Evolutionary conservation across 148 eudicot species (phyloP).

Genomic region (Persicaria maculosa): DNA sequence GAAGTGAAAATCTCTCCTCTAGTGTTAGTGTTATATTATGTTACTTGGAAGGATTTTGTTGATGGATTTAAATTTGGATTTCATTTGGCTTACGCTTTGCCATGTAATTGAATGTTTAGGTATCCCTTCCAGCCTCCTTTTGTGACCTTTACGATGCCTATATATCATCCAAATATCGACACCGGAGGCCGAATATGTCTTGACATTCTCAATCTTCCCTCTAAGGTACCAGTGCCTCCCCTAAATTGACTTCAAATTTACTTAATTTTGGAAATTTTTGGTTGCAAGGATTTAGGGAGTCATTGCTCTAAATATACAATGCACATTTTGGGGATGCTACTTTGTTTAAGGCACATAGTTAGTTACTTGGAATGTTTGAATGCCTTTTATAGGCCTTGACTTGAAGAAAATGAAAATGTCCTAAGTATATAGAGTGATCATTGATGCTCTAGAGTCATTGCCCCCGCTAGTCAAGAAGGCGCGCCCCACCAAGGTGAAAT

Average conservation of each 20-base stretch:
- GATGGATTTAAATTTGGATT: neutral
- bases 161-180: conserved; percentile 57
- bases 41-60: neutral
- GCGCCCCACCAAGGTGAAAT: too few relatives aligned
- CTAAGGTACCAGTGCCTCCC: conserved; percentile 31
- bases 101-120: conserved; percentile 18
- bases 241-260: too few relatives aligned
- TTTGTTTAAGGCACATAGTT: neutral
- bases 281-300: neutral
- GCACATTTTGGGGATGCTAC: neutral
- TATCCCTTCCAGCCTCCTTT: conserved; percentile 67
- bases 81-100: neutral
- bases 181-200: conserved; percentile 58
- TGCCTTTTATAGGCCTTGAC: too few relatives aligned
- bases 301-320: neutral
- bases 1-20: too few relatives aligned
- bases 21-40: neutral
- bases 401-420: too few relatives aligned
- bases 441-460: too few relatives aligned
- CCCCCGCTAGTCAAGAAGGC: too few relatives aligned
- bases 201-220: conserved; percentile 58
- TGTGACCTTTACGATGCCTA: conserved; percentile 52
- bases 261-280: too few relatives aligned
- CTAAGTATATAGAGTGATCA: too few relatives aligned
- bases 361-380: neutral